These are phyloP conservation scores for Chaetomiaceae sp. DNA, from an alignment of 2,329 filamentous ascomycete species.

Conservation along the genomic window DNA sequence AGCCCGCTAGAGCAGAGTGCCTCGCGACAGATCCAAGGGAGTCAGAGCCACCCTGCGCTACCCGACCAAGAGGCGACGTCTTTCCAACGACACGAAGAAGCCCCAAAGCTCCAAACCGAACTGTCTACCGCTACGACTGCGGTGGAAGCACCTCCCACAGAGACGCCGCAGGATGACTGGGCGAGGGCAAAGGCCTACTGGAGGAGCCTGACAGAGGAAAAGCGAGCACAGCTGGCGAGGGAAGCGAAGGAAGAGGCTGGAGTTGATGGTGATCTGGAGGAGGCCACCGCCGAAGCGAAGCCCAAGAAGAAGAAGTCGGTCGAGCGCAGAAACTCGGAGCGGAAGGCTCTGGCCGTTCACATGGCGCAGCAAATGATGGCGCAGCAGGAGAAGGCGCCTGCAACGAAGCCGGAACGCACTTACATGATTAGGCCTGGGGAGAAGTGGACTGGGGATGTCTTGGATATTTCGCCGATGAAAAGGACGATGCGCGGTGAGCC, in stretches of 20 bases:
- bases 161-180: constrained; percentile 48
- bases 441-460: constrained; percentile 18
- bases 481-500: constrained; percentile 20
- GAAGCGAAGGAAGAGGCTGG: constrained; percentile 51
- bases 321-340: constrained; percentile 38
- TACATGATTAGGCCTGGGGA: constrained; percentile 31
- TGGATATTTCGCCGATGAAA: constrained; percentile 17
- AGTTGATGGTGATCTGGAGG: constrained; percentile 40
- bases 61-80: not conserved
- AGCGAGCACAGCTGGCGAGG: constrained; percentile 55
- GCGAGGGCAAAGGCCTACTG: constrained; percentile 63
- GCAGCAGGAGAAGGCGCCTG: constrained; percentile 8
- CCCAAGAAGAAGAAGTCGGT: constrained; percentile 37
- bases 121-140: constrained; percentile 16
- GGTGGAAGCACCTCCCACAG: constrained; percentile 9
- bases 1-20: constrained; percentile 39
- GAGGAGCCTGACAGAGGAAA: constrained; percentile 57
- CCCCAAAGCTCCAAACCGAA: constrained; percentile 12
- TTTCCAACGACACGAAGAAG: constrained; percentile 18
- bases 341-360: constrained; percentile 25
- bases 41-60: not conserved
- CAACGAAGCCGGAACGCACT: constrained; percentile 17
- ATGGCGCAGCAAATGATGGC: constrained; percentile 59
- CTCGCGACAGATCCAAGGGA: not conserved
- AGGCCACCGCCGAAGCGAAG: constrained; percentile 27